Conservation (phyloP, 345 rosid species). For the Eucalyptus victrix region DNA sequence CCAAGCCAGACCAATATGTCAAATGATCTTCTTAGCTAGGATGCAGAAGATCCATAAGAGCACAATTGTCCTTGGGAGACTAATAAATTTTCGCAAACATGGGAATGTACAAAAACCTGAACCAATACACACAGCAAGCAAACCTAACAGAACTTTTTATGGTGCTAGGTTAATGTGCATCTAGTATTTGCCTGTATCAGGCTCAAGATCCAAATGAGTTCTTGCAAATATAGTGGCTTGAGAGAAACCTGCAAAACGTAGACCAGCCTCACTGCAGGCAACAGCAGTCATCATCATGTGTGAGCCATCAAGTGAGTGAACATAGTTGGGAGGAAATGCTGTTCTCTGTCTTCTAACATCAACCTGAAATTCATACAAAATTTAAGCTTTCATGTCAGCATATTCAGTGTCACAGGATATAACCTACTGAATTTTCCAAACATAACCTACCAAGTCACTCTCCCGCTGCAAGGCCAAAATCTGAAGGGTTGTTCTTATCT, state of each 20-base stretch:
- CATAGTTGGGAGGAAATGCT: conserved; percentile 96
- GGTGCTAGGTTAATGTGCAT: neutral
- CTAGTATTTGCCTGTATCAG: neutral
- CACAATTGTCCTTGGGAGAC: neutral
- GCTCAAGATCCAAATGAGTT: neutral
- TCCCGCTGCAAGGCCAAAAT: conserved; percentile 82
- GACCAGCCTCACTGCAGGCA: conserved; percentile 84
- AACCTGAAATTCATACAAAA: conserved; percentile 30
- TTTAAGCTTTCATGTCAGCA: neutral
- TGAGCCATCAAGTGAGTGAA: conserved; percentile 92
- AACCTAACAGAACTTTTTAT: neutral
- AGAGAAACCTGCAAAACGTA: conserved; percentile 78
- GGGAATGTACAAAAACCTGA: neutral
- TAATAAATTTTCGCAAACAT: neutral
- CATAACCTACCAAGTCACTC: conserved; percentile 55
- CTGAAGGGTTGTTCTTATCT: conserved; percentile 93
- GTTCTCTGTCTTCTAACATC: conserved; percentile 82
- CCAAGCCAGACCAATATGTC: neutral
- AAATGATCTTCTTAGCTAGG: neutral
- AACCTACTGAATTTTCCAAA: neutral
- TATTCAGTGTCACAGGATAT: neutral
- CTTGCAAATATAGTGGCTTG: neutral
- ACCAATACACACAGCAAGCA: neutral
- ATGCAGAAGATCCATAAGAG: neutral
- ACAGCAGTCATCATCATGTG: conserved; percentile 99